Percentiles rank a stretch among this genome's conserved stretches.
These are phyloP conservation scores for Fraxinus sp. DNA, from an alignment of 305 asterid species.

Conservation along the genomic window DNA sequence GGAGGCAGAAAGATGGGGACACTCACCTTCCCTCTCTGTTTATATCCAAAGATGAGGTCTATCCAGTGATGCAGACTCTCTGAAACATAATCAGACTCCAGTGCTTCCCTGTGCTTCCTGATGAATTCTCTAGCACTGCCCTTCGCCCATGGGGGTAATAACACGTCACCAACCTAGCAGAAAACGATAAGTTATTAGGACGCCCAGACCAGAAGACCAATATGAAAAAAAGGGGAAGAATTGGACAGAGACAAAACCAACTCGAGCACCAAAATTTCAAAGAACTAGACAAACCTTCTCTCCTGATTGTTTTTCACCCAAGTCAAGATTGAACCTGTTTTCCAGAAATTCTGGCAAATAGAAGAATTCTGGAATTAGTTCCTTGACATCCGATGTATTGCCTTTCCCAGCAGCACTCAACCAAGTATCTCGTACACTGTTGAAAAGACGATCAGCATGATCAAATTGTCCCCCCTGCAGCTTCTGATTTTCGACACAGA, in stretches of 20 bases:
- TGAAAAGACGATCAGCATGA: slow-evolving; percentile 99
- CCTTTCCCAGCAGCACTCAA: slow-evolving; percentile 97
- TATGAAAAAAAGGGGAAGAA: background rate
- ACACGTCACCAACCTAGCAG: slow-evolving; percentile 84
- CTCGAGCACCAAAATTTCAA: background rate
- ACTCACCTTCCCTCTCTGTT: slow-evolving; percentile 97
- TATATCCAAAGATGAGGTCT: slow-evolving; percentile 95
- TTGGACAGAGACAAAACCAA: background rate
- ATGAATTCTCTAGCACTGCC: slow-evolving; percentile 93
- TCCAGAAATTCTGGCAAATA: slow-evolving; percentile 95
- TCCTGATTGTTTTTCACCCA: slow-evolving; percentile 99
- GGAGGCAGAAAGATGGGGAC: background rate
- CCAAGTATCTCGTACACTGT: slow-evolving; percentile 93
- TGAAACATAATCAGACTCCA: slow-evolving; percentile 95
- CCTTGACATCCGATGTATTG: slow-evolving; percentile 98
- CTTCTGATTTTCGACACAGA: slow-evolving; percentile 86
- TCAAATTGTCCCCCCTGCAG: slow-evolving; percentile 99
- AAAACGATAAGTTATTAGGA: slow-evolving; percentile 28
- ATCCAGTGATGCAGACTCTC: slow-evolving; percentile 99
- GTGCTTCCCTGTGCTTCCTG: slow-evolving; percentile 90
- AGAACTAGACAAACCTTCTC: slow-evolving; percentile 71
- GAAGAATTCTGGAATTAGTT: slow-evolving; percentile 94
- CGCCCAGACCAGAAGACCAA: slow-evolving; percentile 7
- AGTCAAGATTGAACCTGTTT: slow-evolving; percentile 84
- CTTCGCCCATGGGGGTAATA: slow-evolving; percentile 96